These are phyloP conservation scores for Isabelozyma rhagii DNA, from an alignment of 805 yeast species.

Conservation along the genomic window DNA sequence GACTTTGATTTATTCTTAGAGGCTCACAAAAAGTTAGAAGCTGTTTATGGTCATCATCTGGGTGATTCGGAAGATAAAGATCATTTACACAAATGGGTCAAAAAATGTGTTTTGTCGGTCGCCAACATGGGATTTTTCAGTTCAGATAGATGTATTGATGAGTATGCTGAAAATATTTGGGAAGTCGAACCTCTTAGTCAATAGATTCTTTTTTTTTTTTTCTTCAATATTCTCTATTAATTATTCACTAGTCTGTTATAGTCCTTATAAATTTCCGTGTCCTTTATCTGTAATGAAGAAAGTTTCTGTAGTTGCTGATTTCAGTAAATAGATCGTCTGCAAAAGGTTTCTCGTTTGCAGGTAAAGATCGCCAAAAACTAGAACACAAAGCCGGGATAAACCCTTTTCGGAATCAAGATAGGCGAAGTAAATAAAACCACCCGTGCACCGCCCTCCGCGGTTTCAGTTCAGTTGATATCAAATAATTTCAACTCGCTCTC, in stretches of 20 bases:
- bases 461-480: background rate
- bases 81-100: conserved; percentile 66
- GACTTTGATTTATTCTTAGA: conserved; percentile 86
- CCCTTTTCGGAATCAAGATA: background rate
- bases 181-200: conserved; percentile 68
- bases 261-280: background rate
- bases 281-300: background rate
- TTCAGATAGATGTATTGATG: conserved; percentile 86
- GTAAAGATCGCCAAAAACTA: no score
- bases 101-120: conserved; percentile 72
- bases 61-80: conserved; percentile 44
- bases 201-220: conserved; percentile 2
- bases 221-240: no score
- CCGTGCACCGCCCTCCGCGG: background rate
- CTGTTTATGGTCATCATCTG: conserved; percentile 52
- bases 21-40: conserved; percentile 75
- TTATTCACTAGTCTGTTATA: background rate
- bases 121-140: conserved; percentile 94
- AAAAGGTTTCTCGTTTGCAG: no score
- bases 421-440: background rate
- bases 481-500: no score
- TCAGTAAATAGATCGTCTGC: no score
- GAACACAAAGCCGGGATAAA: background rate
- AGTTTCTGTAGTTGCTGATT: no score
- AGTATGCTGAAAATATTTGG: conserved; percentile 92